Percentiles rank a stretch among this genome's conserved stretches.
phyloP scores from a whole-genome alignment of 2,329 filamentous ascomycete species.

The Exophiala bonariae region DNA sequence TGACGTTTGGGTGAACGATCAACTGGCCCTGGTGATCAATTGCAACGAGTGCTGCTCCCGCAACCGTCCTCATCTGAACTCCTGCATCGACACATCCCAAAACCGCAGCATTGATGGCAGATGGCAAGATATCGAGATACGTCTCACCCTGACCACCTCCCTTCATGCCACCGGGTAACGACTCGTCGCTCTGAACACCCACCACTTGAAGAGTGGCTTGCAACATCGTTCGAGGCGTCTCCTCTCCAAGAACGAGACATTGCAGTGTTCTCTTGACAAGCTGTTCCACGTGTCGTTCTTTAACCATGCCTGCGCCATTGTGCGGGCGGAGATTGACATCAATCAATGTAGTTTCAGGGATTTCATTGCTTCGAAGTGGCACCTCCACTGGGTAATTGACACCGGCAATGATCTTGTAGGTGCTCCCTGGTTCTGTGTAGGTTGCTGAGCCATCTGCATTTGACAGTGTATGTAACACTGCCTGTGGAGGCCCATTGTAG shows the following conservation, averaged over 20 bases:
- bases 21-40: constrained; percentile 49
- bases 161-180: constrained; percentile 29
- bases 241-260: constrained; percentile 43
- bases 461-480: constrained; percentile 19
- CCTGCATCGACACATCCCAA: constrained; percentile 79
- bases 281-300: constrained; percentile 78
- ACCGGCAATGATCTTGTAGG: constrained; percentile 78
- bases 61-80: constrained; percentile 74
- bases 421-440: constrained; percentile 53
- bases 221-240: constrained; percentile 43
- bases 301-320: constrained; percentile 79
- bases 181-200: constrained; percentile 32
- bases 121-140: constrained; percentile 78
- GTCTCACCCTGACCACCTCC: constrained; percentile 26
- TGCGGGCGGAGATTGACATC: constrained; percentile 89
- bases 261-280: constrained; percentile 39
- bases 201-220: constrained; percentile 44
- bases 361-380: constrained; percentile 75
- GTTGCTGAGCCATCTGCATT: constrained; percentile 26
- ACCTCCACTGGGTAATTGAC: constrained; percentile 95
- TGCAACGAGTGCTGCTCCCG: constrained; percentile 65
- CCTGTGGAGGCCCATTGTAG: constrained; percentile 17
- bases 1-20: constrained; percentile 61
- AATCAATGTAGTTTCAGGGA: constrained; percentile 85
- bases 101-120: constrained; percentile 76